A percentile compares a stretch with the other conserved stretches of the same genome.
Conservation (phyloP, 305 asterid species). For the Fraxinus angustifolia region DNA sequence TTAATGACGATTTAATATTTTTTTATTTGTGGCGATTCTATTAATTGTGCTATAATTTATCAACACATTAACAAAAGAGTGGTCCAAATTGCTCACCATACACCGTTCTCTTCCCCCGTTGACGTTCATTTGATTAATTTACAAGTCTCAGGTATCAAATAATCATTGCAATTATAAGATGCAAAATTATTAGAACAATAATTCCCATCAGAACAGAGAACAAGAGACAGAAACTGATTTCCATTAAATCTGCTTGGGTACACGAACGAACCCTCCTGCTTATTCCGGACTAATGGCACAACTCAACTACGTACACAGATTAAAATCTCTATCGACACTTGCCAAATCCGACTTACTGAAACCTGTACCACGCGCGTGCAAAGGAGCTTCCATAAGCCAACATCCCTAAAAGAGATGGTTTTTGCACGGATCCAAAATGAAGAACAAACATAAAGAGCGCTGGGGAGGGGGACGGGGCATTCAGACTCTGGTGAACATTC, state of each 20-base stretch:
- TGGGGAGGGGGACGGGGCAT: neutral
- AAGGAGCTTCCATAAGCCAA: constrained; percentile 1
- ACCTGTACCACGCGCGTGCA: constrained; percentile 23
- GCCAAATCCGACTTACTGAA: constrained; percentile 25
- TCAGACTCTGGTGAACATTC: neutral
- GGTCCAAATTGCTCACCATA: too few species aligned
- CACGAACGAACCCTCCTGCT: neutral
- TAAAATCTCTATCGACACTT: constrained; percentile 31
- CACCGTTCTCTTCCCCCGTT: too few species aligned
- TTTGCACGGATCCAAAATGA: neutral
- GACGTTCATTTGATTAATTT: neutral
- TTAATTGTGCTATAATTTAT: too few species aligned
- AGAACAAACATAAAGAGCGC: neutral
- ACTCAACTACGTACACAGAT: constrained; percentile 22
- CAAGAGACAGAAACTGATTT: neutral
- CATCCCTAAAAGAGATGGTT: neutral
- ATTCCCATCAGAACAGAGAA: neutral
- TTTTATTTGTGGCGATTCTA: too few species aligned
- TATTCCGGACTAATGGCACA: neutral
- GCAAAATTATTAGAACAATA: neutral
- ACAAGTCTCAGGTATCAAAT: neutral
- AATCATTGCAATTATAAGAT: neutral
- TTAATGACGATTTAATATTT: too few species aligned
- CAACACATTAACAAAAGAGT: too few species aligned
- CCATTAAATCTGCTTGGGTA: constrained; percentile 2